These are phyloP conservation scores for Komagataella phaffii DNA, from an alignment of 805 yeast species.

Conservation along the genomic window DNA sequence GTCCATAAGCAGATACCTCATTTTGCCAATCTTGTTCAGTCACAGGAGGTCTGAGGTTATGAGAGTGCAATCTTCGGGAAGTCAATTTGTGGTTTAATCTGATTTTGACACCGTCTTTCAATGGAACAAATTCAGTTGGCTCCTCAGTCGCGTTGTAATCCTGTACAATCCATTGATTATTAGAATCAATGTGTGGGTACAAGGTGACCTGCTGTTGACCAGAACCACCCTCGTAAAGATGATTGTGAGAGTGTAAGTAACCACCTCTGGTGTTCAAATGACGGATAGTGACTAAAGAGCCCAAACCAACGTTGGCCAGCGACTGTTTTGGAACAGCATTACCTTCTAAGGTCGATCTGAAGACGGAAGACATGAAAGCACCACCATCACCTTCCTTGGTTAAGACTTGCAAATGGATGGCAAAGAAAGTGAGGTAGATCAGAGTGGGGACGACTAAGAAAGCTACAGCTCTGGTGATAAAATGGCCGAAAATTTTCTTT, in stretches of 20 bases:
- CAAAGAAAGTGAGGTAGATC: conserved; percentile 44
- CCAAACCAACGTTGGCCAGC: conserved; percentile 57
- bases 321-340: conserved; percentile 47
- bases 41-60: conserved; percentile 68
- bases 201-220: conserved; percentile 72
- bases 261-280: conserved; percentile 64
- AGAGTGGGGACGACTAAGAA: conserved; percentile 41
- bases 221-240: conserved; percentile 49
- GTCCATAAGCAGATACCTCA: conserved; percentile 63
- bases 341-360: conserved; percentile 49
- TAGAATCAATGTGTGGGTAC: conserved; percentile 41
- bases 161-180: conserved; percentile 70
- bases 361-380: conserved; percentile 49
- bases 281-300: conserved; percentile 52
- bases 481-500: background rate
- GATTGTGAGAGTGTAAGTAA: conserved; percentile 69
- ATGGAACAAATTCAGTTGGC: conserved; percentile 16
- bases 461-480: conserved; percentile 27
- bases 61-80: conserved; percentile 57
- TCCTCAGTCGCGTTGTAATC: conserved; percentile 38
- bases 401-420: conserved; percentile 37
- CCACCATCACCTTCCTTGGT: conserved; percentile 45
- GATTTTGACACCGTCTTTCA: conserved; percentile 39
- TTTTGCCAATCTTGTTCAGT: conserved; percentile 83
- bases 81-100: conserved; percentile 62